phyloP scores from a whole-genome alignment of 257 asterid species.

The Scutellaria galericulata region DNA sequence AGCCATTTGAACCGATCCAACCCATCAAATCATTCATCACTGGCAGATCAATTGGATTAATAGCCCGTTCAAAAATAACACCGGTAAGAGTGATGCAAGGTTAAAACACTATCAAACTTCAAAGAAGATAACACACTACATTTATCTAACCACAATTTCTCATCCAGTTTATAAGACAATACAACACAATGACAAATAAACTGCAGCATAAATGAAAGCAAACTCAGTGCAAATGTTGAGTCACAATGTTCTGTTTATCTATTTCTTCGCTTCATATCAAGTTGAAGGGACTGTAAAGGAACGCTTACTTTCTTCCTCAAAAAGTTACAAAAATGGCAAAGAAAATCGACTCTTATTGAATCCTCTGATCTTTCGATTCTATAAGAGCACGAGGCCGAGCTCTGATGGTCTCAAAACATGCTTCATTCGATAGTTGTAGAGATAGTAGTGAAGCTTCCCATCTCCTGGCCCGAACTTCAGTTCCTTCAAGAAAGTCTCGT shows the following conservation, averaged over 20 bases:
- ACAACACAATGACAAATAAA: not conserved
- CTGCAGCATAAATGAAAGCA: conserved; percentile 1
- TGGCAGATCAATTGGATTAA: too few species aligned
- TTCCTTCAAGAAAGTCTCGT: conserved; percentile 75
- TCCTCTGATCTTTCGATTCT: conserved; percentile 30
- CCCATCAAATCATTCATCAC: too few species aligned
- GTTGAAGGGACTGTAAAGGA: not conserved
- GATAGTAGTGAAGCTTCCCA: conserved; percentile 77
- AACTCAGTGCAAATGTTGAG: conserved; percentile 20
- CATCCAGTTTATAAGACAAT: not conserved
- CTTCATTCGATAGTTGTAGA: conserved; percentile 68
- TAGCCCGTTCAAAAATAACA: too few species aligned
- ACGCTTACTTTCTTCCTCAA: too few species aligned
- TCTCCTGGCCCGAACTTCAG: conserved; percentile 89
- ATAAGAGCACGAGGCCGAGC: conserved; percentile 77
- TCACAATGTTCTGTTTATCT: conserved; percentile 1
- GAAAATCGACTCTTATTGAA: not conserved
- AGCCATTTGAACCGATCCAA: too few species aligned
- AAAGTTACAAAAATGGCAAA: conserved; percentile 33
- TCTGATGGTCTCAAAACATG: conserved; percentile 64
- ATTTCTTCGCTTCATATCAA: conserved; percentile 11
- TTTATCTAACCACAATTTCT: not conserved
- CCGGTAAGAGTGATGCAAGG: too few species aligned
- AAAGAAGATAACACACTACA: too few species aligned
- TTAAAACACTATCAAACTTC: too few species aligned